Percentiles rank a stretch among this genome's conserved stretches.
Evolutionary conservation across 2,329 filamentous ascomycete species (phyloP).

Genomic region (Paracamarosporium sp.): DNA sequence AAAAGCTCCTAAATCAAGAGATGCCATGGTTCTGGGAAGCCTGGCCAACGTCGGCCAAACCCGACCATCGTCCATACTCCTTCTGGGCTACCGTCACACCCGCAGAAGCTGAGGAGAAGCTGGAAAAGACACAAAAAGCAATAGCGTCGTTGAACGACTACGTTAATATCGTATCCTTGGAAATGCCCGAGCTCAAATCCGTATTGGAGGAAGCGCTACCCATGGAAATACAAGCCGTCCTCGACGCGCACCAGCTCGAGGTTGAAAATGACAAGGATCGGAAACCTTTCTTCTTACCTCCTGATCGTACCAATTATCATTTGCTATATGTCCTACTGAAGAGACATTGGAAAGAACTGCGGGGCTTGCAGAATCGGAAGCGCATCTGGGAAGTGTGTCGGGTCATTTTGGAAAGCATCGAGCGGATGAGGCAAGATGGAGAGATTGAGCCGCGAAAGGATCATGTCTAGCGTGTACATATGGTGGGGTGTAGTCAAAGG

Average conservation of each 20-base stretch:
- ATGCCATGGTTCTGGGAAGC: conserved; percentile 36
- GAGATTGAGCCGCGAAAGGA: not conserved
- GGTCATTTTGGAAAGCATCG: not conserved
- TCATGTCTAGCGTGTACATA: not conserved
- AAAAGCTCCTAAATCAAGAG: conserved; percentile 22
- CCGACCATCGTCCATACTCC: conserved; percentile 5
- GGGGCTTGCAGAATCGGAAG: conserved; percentile 10
- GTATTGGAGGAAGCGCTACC: not conserved
- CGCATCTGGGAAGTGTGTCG: conserved; percentile 14
- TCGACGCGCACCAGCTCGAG: not conserved
- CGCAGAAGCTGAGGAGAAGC: not conserved
- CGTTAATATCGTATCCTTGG: conserved; percentile 6
- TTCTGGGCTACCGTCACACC: conserved; percentile 10
- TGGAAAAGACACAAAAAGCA: not conserved
- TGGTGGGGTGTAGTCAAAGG: not conserved
- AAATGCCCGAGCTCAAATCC: conserved; percentile 13
- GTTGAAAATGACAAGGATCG: not conserved
- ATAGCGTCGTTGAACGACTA: conserved; percentile 1
- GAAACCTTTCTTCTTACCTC: conserved; percentile 9
- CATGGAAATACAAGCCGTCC: not conserved
- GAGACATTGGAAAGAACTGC: conserved; percentile 12
- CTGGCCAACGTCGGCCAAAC: conserved; percentile 5
- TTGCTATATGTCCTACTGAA: conserved; percentile 9
- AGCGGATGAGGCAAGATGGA: not conserved
- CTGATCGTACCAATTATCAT: conserved; percentile 9